Evolutionary conservation across 2,329 filamentous ascomycete genomes (phyloP).

Genomic region (Phyllosticta paracitricarpa): DNA sequence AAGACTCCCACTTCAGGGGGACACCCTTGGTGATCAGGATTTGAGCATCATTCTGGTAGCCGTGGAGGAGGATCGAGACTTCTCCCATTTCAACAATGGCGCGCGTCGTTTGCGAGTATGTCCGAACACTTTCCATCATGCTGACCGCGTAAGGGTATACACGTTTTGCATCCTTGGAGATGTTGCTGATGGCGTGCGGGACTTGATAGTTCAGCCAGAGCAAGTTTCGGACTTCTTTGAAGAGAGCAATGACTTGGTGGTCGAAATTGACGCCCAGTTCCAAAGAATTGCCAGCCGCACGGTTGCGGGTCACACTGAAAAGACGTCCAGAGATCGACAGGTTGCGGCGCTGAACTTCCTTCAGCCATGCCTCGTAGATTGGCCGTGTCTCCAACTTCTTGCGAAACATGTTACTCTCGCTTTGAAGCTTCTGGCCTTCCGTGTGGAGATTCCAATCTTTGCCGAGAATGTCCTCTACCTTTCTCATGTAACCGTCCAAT

Average conservation of each 20-base stretch:
- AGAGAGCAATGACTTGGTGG: slow-evolving; percentile 89
- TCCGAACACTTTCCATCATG: slow-evolving; percentile 97
- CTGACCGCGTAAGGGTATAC: slow-evolving; percentile 98
- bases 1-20: slow-evolving; percentile 91
- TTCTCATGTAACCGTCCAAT: slow-evolving; percentile 93
- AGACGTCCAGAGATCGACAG: slow-evolving; percentile 86
- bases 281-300: slow-evolving; percentile 79
- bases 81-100: slow-evolving; percentile 78
- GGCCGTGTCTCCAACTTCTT: slow-evolving; percentile 91
- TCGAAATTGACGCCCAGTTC: slow-evolving; percentile 96
- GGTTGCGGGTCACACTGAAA: slow-evolving; percentile 79
- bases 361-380: slow-evolving; percentile 92
- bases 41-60: slow-evolving; percentile 87
- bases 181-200: slow-evolving; percentile 86
- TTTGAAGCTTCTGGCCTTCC: slow-evolving; percentile 87
- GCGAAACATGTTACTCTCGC: slow-evolving; percentile 85
- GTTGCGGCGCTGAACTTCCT: slow-evolving; percentile 78
- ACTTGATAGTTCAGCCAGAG: slow-evolving; percentile 92
- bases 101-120: slow-evolving; percentile 76
- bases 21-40: slow-evolving; percentile 75
- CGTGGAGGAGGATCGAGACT: slow-evolving; percentile 77
- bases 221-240: slow-evolving; percentile 96
- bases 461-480: slow-evolving; percentile 95
- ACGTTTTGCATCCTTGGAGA: slow-evolving; percentile 96
- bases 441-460: slow-evolving; percentile 90